Conservation (phyloP, 305 asterid genomes). For the Caryopteris hybrid region DNA sequence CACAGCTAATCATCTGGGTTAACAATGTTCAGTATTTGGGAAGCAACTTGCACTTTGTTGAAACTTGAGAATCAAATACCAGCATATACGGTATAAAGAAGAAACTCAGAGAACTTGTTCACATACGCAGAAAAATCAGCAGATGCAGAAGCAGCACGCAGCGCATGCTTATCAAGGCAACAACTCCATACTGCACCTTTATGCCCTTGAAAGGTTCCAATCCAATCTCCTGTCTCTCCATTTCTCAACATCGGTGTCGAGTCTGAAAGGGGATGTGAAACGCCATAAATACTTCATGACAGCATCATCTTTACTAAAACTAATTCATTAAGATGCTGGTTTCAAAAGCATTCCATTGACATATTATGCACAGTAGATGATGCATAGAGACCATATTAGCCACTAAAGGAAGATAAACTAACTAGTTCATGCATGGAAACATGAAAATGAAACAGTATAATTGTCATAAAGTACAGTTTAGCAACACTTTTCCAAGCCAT, state of each 20-base stretch:
- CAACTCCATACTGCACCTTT: constrained; percentile 99
- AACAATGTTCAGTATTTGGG: constrained; percentile 8
- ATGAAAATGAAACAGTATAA: background rate
- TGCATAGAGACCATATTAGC: background rate
- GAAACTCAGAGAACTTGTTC: background rate
- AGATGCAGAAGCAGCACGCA: constrained; percentile 93
- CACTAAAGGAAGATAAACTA: background rate
- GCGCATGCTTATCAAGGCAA: constrained; percentile 81
- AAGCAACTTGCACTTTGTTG: background rate
- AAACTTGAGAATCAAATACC: background rate
- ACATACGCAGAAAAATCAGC: constrained; percentile 98
- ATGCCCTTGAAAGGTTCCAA: constrained; percentile 97
- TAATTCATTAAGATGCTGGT: background rate
- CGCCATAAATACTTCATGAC: background rate
- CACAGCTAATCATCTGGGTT: background rate
- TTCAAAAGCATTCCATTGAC: background rate
- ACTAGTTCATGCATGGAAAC: background rate
- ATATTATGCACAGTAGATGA: background rate
- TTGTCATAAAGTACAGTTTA: background rate
- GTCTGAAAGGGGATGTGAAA: constrained; percentile 36
- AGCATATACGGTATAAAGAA: background rate
- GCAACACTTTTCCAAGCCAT: background rate
- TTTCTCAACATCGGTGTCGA: constrained; percentile 93
- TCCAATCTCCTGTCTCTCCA: constrained; percentile 99
- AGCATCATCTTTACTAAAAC: background rate